Percentiles rank a stretch among this genome's conserved stretches.
phyloP scores from a whole-genome alignment of 2,329 filamentous ascomycete genomes.

The Blumeriella jaapii region DNA sequence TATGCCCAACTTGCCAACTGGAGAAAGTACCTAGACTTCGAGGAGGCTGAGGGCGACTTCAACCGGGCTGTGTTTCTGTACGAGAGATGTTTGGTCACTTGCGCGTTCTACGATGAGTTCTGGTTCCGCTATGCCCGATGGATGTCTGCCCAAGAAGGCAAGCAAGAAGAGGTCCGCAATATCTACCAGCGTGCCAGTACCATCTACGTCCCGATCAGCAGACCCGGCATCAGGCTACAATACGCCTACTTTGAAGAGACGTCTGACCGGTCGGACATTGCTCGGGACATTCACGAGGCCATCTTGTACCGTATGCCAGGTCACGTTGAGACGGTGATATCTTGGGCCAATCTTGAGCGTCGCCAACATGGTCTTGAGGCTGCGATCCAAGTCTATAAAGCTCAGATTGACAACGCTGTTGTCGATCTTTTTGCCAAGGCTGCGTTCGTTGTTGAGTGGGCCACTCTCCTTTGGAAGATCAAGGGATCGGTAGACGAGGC shows the following conservation, averaged over 20 bases:
- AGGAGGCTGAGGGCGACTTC: slow-evolving; percentile 74
- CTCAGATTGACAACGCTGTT: slow-evolving; percentile 61
- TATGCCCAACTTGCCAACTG: slow-evolving; percentile 77
- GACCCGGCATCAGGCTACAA: slow-evolving; percentile 73
- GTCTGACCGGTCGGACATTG: slow-evolving; percentile 61
- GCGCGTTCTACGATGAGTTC: slow-evolving; percentile 92
- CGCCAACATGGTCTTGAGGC: slow-evolving; percentile 75
- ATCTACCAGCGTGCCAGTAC: slow-evolving; percentile 83
- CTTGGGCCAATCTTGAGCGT: slow-evolving; percentile 75
- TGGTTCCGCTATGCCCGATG: slow-evolving; percentile 96
- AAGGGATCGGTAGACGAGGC: slow-evolving; percentile 73
- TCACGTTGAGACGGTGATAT: slow-evolving; percentile 78
- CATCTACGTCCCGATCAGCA: slow-evolving; percentile 75
- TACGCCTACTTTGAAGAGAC: slow-evolving; percentile 95
- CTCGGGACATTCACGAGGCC: slow-evolving; percentile 72
- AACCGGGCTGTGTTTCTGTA: slow-evolving; percentile 72
- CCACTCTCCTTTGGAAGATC: slow-evolving; percentile 73
- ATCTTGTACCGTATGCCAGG: slow-evolving; percentile 68
- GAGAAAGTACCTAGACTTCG: slow-evolving; percentile 94
- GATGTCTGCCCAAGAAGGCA: slow-evolving; percentile 72
- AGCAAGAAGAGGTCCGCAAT: slow-evolving; percentile 81
- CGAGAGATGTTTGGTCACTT: slow-evolving; percentile 85
- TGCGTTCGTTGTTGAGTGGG: slow-evolving; percentile 80
- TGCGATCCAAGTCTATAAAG: slow-evolving; percentile 72
- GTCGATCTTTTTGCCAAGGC: slow-evolving; percentile 75